Conservation (phyloP, 2,329 filamentous ascomycete species). For the Phialophora expanda region DNA sequence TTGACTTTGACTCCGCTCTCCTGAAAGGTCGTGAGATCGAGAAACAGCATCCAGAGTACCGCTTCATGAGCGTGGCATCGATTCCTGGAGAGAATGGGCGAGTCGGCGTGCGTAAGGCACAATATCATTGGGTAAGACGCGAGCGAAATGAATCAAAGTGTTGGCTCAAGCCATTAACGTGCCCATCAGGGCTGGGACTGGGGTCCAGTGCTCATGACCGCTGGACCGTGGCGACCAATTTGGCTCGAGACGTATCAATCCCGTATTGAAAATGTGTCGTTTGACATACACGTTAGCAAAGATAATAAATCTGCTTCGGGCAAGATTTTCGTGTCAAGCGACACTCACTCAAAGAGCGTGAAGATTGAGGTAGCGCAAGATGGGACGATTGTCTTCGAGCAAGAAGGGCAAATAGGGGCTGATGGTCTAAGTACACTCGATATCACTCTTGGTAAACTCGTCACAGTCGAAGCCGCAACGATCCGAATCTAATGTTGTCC, state of each 20-base stretch:
- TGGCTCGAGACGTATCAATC: slow-evolving; percentile 66
- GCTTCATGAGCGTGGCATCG: neutral
- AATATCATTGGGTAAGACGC: slow-evolving; percentile 64
- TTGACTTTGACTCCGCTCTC: neutral
- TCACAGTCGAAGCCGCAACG: neutral
- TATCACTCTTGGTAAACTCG: neutral
- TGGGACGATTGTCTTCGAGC: slow-evolving; percentile 5
- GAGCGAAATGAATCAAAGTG: neutral
- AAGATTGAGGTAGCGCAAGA: slow-evolving; percentile 36
- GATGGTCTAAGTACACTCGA: neutral
- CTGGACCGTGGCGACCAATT: slow-evolving; percentile 70
- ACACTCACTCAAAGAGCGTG: slow-evolving; percentile 44
- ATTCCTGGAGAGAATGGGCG: slow-evolving; percentile 1
- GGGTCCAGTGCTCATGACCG: slow-evolving; percentile 67
- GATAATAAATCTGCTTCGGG: neutral
- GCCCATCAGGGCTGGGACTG: slow-evolving; percentile 64
- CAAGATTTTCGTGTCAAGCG: slow-evolving; percentile 50
- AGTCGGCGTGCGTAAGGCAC: slow-evolving; percentile 59
- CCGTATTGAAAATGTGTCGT: slow-evolving; percentile 49
- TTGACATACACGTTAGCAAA: slow-evolving; percentile 1
- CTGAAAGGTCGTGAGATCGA: slow-evolving; percentile 8
- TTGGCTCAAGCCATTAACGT: neutral
- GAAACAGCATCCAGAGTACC: slow-evolving; percentile 14
- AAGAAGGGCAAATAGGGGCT: slow-evolving; percentile 22
- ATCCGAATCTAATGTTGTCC: neutral